Conservation (phyloP, 352 stramenopile species). For the Salisapilia sapeloensis region DNA sequence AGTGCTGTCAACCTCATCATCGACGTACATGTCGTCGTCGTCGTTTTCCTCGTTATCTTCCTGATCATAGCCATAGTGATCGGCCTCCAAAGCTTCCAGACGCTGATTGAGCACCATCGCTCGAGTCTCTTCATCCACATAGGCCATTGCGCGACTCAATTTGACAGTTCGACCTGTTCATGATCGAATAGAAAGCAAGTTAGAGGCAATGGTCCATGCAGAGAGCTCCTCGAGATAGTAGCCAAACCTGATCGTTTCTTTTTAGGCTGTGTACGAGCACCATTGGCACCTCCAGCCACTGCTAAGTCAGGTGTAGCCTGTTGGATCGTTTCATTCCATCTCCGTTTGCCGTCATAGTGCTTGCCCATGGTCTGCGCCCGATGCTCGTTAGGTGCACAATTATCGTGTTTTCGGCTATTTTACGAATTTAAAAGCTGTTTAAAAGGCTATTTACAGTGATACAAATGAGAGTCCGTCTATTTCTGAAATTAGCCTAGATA, state of each 20-base stretch:
- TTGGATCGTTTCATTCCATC: slow-evolving; percentile 70
- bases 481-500: too few species aligned
- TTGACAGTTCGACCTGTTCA: slow-evolving; percentile 42
- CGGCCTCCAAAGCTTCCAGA: slow-evolving; percentile 75
- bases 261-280: too few species aligned
- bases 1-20: slow-evolving; percentile 26
- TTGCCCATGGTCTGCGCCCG: too few species aligned
- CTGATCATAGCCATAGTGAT: slow-evolving; percentile 73
- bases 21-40: slow-evolving; percentile 50
- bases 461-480: too few species aligned
- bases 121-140: slow-evolving; percentile 70
- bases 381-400: too few species aligned
- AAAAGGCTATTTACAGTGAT: too few species aligned
- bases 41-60: slow-evolving; percentile 19
- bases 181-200: not conserved
- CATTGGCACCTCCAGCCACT: slow-evolving; percentile 1
- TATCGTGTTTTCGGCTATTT: too few species aligned
- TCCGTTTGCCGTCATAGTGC: slow-evolving; percentile 66
- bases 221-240: not conserved
- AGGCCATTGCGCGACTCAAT: slow-evolving; percentile 69
- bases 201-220: not conserved
- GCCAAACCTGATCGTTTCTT: too few species aligned
- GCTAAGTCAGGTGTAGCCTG: slow-evolving; percentile 13
- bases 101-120: slow-evolving; percentile 69
- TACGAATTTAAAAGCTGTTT: too few species aligned